phyloP scores from a whole-genome alignment of 1,284 basidiomycete genomes.

The Meira nashicola region DNA sequence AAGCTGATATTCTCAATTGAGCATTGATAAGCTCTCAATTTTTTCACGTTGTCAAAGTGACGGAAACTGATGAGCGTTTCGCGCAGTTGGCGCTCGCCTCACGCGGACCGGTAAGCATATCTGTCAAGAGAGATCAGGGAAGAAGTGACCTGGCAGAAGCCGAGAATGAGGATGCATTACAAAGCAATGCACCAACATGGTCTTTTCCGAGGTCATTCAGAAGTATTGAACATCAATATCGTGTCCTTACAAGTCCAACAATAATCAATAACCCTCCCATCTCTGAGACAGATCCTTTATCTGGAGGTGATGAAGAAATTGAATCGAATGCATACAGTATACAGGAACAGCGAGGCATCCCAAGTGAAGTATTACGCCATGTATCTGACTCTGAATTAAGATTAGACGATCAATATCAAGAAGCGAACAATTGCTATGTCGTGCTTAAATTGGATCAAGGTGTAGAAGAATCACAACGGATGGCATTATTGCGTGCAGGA shows the following conservation, averaged over 20 bases:
- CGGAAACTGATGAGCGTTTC: background rate
- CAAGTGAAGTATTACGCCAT: too few species aligned
- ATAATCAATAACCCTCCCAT: background rate
- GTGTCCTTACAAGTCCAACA: background rate
- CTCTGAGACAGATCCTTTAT: too few species aligned
- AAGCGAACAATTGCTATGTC: too few species aligned
- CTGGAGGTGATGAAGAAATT: too few species aligned
- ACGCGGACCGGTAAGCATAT: background rate
- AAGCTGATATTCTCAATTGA: background rate
- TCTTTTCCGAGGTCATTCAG: background rate
- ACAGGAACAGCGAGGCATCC: too few species aligned
- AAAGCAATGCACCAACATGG: background rate
- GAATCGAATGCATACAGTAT: too few species aligned
- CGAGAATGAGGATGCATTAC: background rate
- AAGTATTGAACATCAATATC: background rate
- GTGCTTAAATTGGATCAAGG: background rate
- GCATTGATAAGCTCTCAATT: background rate
- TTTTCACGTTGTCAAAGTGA: background rate
- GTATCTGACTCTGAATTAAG: too few species aligned
- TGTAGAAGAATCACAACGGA: background rate
- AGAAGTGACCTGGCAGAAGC: background rate
- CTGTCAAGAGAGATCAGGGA: background rate
- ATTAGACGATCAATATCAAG: too few species aligned
- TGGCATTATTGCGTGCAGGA: background rate
- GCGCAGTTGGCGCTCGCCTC: slow-evolving; percentile 3